Evolutionary conservation across 2,329 filamentous ascomycete genomes (phyloP).

Genomic region (Metarhizium robertsii): DNA sequence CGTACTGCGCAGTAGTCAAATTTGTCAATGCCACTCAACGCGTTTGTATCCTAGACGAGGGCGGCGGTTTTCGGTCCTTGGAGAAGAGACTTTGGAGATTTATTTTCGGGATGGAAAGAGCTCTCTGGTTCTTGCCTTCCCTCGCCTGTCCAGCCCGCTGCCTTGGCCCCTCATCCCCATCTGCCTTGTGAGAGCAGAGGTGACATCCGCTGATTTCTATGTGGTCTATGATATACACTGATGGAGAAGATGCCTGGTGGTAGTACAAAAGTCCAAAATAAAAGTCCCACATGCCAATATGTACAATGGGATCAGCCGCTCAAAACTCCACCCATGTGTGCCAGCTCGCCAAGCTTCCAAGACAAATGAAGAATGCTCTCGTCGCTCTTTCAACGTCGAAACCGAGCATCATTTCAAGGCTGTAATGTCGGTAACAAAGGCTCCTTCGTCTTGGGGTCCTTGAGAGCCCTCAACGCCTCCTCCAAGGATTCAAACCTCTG

Average conservation of each 20-base stretch:
- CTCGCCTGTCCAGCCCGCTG: not conserved
- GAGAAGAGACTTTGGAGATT: not conserved
- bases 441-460: conserved; percentile 48
- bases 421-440: conserved; percentile 36
- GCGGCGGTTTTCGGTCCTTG: not conserved
- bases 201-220: not conserved
- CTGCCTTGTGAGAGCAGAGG: not conserved
- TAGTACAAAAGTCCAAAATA: not conserved
- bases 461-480: conserved; percentile 39
- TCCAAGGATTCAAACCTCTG: conserved; percentile 44
- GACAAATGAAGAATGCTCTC: too few species aligned
- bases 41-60: not conserved
- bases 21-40: not conserved
- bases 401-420: not conserved
- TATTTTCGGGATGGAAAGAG: conserved; percentile 3
- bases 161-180: not conserved
- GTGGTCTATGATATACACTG: not conserved
- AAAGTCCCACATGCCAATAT: not conserved
- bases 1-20: not conserved
- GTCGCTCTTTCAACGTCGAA: not conserved
- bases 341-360: too few species aligned
- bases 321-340: not conserved
- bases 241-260: not conserved
- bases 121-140: not conserved
- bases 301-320: not conserved